These are phyloP conservation scores for Aspergillus candidus DNA, from an alignment of 2,329 filamentous ascomycete species.

Conservation along the genomic window DNA sequence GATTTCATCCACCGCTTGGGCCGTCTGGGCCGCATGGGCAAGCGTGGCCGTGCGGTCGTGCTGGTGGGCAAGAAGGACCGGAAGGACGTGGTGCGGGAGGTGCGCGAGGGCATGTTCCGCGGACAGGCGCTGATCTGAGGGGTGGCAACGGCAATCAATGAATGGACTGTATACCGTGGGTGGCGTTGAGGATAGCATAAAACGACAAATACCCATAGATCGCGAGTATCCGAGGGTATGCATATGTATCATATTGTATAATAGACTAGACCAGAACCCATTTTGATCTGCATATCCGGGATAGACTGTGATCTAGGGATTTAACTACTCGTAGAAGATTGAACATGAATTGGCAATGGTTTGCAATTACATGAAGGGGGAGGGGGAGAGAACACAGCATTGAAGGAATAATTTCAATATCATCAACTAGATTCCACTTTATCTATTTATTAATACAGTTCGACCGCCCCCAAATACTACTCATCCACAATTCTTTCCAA, in stretches of 20 bases:
- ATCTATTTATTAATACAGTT: too few species aligned
- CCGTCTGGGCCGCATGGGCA: slow-evolving; percentile 84
- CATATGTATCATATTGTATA: slow-evolving; percentile 6
- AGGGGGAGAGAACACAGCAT: too few species aligned
- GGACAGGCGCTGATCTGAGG: slow-evolving; percentile 67
- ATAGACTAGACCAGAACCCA: too few species aligned
- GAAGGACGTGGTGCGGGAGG: slow-evolving; percentile 83
- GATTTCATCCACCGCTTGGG: slow-evolving; percentile 97
- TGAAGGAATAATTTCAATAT: too few species aligned
- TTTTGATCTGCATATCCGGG: too few species aligned
- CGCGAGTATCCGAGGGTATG: background rate
- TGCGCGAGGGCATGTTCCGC: slow-evolving; percentile 82
- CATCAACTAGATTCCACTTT: too few species aligned
- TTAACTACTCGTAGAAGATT: too few species aligned
- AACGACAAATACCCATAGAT: slow-evolving; percentile 3
- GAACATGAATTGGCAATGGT: too few species aligned
- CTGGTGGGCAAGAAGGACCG: slow-evolving; percentile 84
- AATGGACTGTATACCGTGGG: slow-evolving; percentile 8
- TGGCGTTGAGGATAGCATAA: slow-evolving; percentile 5
- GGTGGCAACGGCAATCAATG: slow-evolving; percentile 7
- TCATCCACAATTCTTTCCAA: too few species aligned
- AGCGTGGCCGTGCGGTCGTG: slow-evolving; percentile 81
- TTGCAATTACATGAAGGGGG: too few species aligned
- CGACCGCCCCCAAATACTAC: too few species aligned
- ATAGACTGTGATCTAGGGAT: too few species aligned